Evolutionary conservation across 345 rosid species (phyloP).

Genomic region (Citrus australasica): DNA sequence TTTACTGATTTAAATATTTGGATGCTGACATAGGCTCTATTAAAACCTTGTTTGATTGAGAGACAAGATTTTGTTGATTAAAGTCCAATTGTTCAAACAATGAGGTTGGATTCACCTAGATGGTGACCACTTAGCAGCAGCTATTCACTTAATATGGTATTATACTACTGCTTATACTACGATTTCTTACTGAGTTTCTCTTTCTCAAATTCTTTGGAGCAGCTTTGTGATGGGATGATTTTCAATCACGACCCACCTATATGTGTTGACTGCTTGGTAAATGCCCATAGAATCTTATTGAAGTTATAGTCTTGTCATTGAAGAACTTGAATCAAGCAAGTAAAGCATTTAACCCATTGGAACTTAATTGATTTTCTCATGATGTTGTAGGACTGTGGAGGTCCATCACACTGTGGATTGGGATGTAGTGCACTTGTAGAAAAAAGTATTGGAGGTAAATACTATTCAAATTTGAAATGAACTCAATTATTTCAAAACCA

Average conservation of each 20-base stretch:
- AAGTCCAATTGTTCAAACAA: neutral
- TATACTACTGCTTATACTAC: neutral
- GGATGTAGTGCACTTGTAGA: constrained; percentile 78
- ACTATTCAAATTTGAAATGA: constrained; percentile 1
- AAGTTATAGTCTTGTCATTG: neutral
- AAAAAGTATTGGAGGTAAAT: constrained; percentile 54
- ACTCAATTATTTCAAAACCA: neutral
- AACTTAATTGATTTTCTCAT: neutral
- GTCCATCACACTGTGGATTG: constrained; percentile 72
- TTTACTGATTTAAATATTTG: neutral
- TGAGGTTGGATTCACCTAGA: neutral
- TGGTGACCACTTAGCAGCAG: neutral
- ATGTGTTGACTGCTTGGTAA: constrained; percentile 82
- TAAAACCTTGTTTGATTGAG: neutral
- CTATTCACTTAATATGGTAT: neutral
- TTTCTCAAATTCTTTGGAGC: constrained; percentile 37
- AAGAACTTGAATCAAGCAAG: neutral
- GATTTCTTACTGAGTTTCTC: constrained; percentile 29
- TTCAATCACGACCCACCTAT: constrained; percentile 89
- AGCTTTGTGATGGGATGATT: constrained; percentile 83
- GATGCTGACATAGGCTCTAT: neutral
- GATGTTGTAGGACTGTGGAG: constrained; percentile 72
- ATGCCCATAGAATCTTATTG: constrained; percentile 19
- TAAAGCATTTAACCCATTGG: constrained; percentile 6
- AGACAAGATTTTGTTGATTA: neutral